Evolutionary conservation across 2,329 filamentous ascomycete species (phyloP).

Genomic region (Penicillium sp.): DNA sequence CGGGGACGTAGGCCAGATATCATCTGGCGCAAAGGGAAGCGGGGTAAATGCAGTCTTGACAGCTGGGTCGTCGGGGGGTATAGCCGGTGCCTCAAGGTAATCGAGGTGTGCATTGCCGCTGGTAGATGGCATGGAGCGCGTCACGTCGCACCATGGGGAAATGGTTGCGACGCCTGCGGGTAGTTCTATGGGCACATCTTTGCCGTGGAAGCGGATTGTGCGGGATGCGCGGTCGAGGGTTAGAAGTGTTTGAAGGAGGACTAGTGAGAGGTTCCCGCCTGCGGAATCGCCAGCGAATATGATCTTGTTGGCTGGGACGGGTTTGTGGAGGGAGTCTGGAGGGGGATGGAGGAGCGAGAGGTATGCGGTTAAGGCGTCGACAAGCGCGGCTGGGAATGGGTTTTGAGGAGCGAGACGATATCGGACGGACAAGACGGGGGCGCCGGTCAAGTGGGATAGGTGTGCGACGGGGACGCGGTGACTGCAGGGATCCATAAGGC

Average conservation of each 20-base stretch:
- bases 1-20: constrained; percentile 41
- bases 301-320: constrained; percentile 45
- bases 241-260: constrained; percentile 44
- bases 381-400: constrained; percentile 47
- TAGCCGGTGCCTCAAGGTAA: constrained; percentile 37
- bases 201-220: constrained; percentile 42
- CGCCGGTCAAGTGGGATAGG: constrained; percentile 41
- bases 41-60: constrained; percentile 23
- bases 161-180: constrained; percentile 41
- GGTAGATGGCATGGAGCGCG: constrained; percentile 43
- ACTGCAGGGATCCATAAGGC: constrained; percentile 46
- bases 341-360: constrained; percentile 48
- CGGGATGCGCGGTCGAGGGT: constrained; percentile 38
- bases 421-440: constrained; percentile 44
- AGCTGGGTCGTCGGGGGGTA: constrained; percentile 15
- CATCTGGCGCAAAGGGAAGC: constrained; percentile 33
- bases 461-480: constrained; percentile 39
- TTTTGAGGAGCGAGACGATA: constrained; percentile 50
- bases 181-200: constrained; percentile 39
- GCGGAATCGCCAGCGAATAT: constrained; percentile 49
- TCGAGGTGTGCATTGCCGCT: constrained; percentile 40
- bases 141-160: constrained; percentile 46
- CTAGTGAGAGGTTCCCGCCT: constrained; percentile 44
- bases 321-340: constrained; percentile 41
- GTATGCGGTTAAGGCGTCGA: constrained; percentile 49